Base-by-base conservation (phyloP, 2,329 filamentous ascomycete genomes). In the Amylocarpus encephaloides region DNA sequence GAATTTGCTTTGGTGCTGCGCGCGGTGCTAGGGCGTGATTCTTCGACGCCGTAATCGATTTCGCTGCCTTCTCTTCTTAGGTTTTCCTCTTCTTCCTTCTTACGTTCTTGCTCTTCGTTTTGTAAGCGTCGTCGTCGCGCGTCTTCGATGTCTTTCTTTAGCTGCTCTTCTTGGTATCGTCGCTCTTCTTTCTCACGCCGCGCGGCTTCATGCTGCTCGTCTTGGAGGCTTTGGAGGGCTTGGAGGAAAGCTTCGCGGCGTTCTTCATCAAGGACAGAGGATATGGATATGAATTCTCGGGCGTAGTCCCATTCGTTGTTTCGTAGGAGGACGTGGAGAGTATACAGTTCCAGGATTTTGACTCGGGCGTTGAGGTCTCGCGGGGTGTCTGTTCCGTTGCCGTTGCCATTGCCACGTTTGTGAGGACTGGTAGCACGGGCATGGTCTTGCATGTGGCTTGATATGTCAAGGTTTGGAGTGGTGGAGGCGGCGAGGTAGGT, bases 261-360 rank as follows among this genome's bases (percentile, higher is more conserved):
- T 71, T 97, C 93, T 46, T 96, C 92, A 66, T 97, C 92, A 1
- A 98, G 77, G 22, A 95, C 82, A 42, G 92, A 83, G 66, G 84
- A 93, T 63, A 89, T 81, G 62, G 77, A 82, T 63, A 97, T 94
- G 67, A 97, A 97, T 60, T 95, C 88, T 52, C 82, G 80, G 3
- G 93, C 89, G 62, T 96, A 96, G 51, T 95, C 88, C 93, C 93
- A 98, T 70, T 97, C 90, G 49, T 88, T 83, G 61, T 96, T 97
- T 47, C 89, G 80, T 5, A 92, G 83, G n/a, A 98, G 80, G 6
- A 97, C 88, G 65, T 98, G 93, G 4, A 98, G 77, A 1, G 90
- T 94, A 68, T 96, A 98, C 7, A 98, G 77, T 70, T 98, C 93
- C 45, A 98, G 80, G 38, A 98, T 87, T 71, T 94, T 95, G 56